Conservation (phyloP, 2,329 filamentous ascomycete genomes). For the Microsporum canis region DNA sequence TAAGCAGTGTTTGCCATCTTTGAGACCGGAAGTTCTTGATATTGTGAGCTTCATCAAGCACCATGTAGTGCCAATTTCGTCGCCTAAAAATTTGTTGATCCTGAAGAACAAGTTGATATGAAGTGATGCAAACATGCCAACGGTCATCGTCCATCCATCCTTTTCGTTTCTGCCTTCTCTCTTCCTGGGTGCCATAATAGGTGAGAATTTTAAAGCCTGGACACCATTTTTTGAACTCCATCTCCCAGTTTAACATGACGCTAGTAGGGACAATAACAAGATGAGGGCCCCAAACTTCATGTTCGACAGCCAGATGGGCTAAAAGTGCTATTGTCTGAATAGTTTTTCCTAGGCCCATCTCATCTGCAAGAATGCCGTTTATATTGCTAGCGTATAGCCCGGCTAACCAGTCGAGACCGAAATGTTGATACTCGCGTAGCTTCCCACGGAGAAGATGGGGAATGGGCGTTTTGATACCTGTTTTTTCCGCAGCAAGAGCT, state of each 20-base stretch:
- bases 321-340: slow-evolving; percentile 94
- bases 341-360: slow-evolving; percentile 97
- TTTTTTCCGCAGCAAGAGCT: not conserved
- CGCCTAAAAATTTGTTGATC: slow-evolving; percentile 91
- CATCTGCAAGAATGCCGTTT: slow-evolving; percentile 92
- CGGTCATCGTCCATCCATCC: slow-evolving; percentile 89
- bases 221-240: slow-evolving; percentile 98
- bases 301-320: slow-evolving; percentile 79
- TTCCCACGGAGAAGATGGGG: slow-evolving; percentile 78
- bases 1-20: slow-evolving; percentile 88
- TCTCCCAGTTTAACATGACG: slow-evolving; percentile 99
- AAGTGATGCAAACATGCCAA: slow-evolving; percentile 97
- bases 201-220: slow-evolving; percentile 96
- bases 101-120: slow-evolving; percentile 89
- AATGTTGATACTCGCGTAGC: slow-evolving; percentile 89
- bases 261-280: slow-evolving; percentile 93
- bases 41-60: slow-evolving; percentile 96
- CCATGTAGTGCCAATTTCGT: slow-evolving; percentile 92
- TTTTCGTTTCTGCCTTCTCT: slow-evolving; percentile 77
- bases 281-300: slow-evolving; percentile 91
- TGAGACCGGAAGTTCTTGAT: slow-evolving; percentile 99
- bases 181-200: slow-evolving; percentile 89
- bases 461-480: slow-evolving; percentile 52
- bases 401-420: slow-evolving; percentile 93
- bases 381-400: slow-evolving; percentile 84